Evolutionary conservation across 176 grass and related monocot species (phyloP), one percentile per base, ranked within the genome.

Genomic region (Oryza brachyantha): DNA sequence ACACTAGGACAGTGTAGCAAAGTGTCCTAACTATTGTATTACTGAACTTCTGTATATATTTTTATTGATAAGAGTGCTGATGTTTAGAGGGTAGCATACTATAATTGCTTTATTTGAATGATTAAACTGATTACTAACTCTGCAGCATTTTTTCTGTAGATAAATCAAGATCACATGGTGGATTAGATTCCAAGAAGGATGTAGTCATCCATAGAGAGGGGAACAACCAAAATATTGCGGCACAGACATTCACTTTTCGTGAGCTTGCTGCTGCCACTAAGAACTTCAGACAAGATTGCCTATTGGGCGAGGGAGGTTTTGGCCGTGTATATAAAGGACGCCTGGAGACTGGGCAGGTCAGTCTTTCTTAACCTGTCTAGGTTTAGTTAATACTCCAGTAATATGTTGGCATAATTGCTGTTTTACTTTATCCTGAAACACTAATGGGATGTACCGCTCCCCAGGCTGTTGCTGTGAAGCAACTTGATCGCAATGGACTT

Each of bases 191-290:
- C 21, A 96, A 70, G 83, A 96, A 90, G 85, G 90, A 90, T 13
- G 31, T 78, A 41, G 32, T 80, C 22, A 79, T 97, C 57, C 87
- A 74, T 54, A 86, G 89, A 69, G 93, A 97, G 28, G 93, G 88
- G 46, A 97, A 62, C 62, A 88, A 50, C 38, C 84, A 89, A 77
- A 89, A 97, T 81, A 97, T 97, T 66, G 93, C 93, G 24, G 93
- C 93, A 29, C 93, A 97, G 27, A 97, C 88, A 45, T 97, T 97
- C 72, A 97, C 93, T 79, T 97, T 97, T 50, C 85, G 90, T 74
- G 93, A 97, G 69, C 90, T 97, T 78, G 93, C 93, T 50, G 83
- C 83, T 59, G 93, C 85, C 50, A 97, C 93, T 2, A 93, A 93
- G 82, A 97, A 97, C 71, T 97, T 97, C 79, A 82, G 83, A 50